Evolutionary conservation across 306 rosid species (phyloP).

Genomic region (Acacia melanoxylon): DNA sequence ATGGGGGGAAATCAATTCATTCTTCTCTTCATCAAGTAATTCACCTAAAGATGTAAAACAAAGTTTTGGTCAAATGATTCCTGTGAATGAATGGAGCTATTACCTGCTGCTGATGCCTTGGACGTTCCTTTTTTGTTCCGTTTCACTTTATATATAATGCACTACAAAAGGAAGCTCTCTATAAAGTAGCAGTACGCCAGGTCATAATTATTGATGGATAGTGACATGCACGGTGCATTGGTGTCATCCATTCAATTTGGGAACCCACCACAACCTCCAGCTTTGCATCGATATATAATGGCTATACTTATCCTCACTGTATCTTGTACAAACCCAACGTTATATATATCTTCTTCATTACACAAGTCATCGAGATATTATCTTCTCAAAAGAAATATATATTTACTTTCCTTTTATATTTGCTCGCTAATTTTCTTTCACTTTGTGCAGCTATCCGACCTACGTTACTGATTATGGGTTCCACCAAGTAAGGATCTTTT

Average conservation of each 20-base stretch:
- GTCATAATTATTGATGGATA: not conserved
- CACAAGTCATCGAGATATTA: not conserved
- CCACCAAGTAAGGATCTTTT: slow-evolving; percentile 60
- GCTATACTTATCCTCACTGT: not conserved
- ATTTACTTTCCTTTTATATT: slow-evolving; percentile 13
- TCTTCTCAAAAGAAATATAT: not conserved
- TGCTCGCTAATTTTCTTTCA: slow-evolving; percentile 22
- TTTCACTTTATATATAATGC: not conserved
- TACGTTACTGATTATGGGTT: slow-evolving; percentile 69
- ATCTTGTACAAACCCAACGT: not conserved
- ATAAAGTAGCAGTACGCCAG: not conserved
- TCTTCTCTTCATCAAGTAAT: not conserved
- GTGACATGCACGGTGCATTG: not conserved
- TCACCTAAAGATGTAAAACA: not conserved
- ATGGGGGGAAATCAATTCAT: not conserved
- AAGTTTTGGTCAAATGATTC: not conserved
- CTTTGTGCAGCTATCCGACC: slow-evolving; percentile 59
- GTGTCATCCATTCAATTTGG: not conserved
- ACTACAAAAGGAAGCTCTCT: not conserved
- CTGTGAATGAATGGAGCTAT: not conserved
- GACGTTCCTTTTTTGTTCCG: not conserved
- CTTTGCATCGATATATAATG: not conserved
- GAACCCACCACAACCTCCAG: not conserved
- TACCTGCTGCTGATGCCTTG: not conserved
- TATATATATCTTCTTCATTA: not conserved